phyloP scores from a whole-genome alignment of 805 yeast species.

The Zygosaccharomyces pseudorouxii region DNA sequence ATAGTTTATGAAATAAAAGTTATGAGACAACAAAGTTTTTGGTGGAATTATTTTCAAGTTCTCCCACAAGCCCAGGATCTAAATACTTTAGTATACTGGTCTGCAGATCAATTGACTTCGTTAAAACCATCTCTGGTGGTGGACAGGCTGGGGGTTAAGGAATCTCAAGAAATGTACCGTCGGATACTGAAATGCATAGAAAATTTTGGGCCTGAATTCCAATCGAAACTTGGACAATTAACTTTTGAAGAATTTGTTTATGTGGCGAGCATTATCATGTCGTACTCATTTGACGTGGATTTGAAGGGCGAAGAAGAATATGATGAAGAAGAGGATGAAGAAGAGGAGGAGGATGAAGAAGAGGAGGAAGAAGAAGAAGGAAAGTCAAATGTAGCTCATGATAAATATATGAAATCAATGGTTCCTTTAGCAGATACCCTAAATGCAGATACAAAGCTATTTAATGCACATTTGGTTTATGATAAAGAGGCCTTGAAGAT shows the following conservation, averaged over 20 bases:
- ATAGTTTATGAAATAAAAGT: slow-evolving; percentile 56
- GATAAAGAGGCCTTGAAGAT: slow-evolving; percentile 53
- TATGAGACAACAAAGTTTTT: slow-evolving; percentile 45
- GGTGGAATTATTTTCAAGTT: slow-evolving; percentile 69
- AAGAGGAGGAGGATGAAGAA: slow-evolving; percentile 33
- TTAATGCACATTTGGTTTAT: slow-evolving; percentile 68
- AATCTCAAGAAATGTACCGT: slow-evolving; percentile 58
- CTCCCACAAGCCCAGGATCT: slow-evolving; percentile 52
- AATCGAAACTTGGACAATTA: slow-evolving; percentile 33
- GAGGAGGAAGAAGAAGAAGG: slow-evolving; percentile 36
- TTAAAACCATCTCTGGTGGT: slow-evolving; percentile 69
- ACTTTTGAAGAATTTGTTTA: slow-evolving; percentile 58
- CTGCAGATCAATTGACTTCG: slow-evolving; percentile 47
- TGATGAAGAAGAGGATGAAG: slow-evolving; percentile 4
- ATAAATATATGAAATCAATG: slow-evolving; percentile 66
- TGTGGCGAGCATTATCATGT: slow-evolving; percentile 77
- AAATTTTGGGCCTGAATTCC: slow-evolving; percentile 24
- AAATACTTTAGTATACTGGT: slow-evolving; percentile 79
- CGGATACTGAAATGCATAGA: slow-evolving; percentile 28
- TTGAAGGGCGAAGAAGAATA: slow-evolving; percentile 16
- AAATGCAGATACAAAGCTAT: slow-evolving; percentile 74
- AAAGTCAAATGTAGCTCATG: slow-evolving; percentile 37
- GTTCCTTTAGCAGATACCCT: slow-evolving; percentile 89
- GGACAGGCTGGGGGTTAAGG: slow-evolving; percentile 63
- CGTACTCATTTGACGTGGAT: slow-evolving; percentile 87